Percentiles rank a stretch among this genome's conserved stretches.
phyloP scores from a whole-genome alignment of 257 asterid species.

The Solanum clarkiae region DNA sequence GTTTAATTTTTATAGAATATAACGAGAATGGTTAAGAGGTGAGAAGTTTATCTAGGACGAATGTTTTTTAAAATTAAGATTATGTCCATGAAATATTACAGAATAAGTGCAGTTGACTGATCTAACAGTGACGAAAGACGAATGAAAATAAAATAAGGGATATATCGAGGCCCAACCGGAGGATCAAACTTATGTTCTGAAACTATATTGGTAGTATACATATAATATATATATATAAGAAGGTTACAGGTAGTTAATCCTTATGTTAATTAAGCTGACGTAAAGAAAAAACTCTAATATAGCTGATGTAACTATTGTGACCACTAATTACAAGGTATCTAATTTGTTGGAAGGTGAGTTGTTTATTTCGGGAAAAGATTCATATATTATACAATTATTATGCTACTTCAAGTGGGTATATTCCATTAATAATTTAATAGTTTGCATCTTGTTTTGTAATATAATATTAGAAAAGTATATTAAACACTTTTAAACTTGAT shows the following conservation, averaged over 20 bases:
- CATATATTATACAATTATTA: background rate
- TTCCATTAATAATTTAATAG: too few species aligned
- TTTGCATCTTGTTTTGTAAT: background rate
- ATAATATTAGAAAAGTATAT: background rate
- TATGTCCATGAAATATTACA: background rate
- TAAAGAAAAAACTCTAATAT: background rate
- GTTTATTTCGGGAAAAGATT: background rate
- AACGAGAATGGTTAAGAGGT: background rate
- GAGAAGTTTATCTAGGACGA: background rate
- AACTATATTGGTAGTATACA: background rate
- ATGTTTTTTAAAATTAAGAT: background rate
- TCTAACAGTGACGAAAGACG: background rate
- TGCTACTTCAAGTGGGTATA: too few species aligned
- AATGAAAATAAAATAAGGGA: background rate
- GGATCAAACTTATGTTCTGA: background rate
- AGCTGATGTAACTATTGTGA: background rate
- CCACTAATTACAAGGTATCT: background rate
- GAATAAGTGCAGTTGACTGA: background rate
- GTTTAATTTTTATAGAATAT: background rate
- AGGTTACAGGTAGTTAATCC: background rate
- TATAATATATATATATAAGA: background rate
- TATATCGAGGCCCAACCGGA: background rate
- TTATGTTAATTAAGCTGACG: background rate
- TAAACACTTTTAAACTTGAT: too few species aligned
- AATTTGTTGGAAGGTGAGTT: background rate